These are phyloP conservation scores for Scheffersomyces amazonensis DNA, from an alignment of 805 yeast genomes.

Conservation along the genomic window DNA sequence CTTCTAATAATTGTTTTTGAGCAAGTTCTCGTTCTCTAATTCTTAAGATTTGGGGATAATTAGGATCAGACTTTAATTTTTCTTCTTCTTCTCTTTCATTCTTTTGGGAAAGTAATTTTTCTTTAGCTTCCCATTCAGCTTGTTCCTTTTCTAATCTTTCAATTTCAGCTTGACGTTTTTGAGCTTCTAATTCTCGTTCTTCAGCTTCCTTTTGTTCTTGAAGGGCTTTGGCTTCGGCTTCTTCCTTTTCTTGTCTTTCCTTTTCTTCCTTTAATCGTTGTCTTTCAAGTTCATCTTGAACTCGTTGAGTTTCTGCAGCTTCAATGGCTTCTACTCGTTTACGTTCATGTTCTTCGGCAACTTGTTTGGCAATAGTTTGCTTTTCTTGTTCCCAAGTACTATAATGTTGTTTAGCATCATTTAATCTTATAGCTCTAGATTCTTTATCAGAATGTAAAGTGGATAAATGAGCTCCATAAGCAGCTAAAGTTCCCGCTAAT, in stretches of 20 bases:
- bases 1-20: constrained; percentile 19
- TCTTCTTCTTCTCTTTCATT: constrained; percentile 12
- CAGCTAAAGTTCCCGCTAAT: constrained; percentile 40
- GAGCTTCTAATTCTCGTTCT: constrained; percentile 7
- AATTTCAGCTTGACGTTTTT: constrained; percentile 8
- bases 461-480: constrained; percentile 43
- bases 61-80: constrained; percentile 15
- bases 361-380: constrained; percentile 38
- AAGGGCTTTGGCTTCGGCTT: constrained; percentile 3
- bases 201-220: constrained; percentile 13
- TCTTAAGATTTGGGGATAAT: constrained; percentile 12
- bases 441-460: constrained; percentile 37
- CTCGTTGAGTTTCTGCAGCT: constrained; percentile 28
- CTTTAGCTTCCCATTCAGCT: constrained; percentile 11
- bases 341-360: constrained; percentile 32
- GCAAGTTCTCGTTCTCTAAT: constrained; percentile 23
- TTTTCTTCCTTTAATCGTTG: constrained; percentile 31
- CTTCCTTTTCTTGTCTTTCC: constrained; percentile 15
- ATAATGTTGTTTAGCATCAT: constrained; percentile 39
- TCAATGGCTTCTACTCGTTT: constrained; percentile 42
- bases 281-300: constrained; percentile 32
- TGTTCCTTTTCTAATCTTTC: constrained; percentile 14
- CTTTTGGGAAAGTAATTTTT: constrained; percentile 2
- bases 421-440: constrained; percentile 30
- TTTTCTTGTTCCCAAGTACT: constrained; percentile 45